Conservation (phyloP, 345 rosid genomes). For the Eucalyptus victrix region DNA sequence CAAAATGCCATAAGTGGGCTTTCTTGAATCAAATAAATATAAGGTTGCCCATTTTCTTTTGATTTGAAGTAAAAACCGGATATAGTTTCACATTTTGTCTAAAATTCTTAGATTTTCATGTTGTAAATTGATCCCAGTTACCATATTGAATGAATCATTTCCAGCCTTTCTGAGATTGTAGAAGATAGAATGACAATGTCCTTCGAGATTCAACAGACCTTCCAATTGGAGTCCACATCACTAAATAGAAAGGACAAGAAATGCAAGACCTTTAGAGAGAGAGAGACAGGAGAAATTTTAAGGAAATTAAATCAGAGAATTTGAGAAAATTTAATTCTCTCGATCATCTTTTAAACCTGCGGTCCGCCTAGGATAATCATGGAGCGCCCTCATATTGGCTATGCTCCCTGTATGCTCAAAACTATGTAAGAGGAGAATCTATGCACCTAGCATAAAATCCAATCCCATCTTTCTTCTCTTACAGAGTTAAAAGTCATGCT, state of each 20-base stretch:
- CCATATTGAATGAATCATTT: background rate
- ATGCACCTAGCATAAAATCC: background rate
- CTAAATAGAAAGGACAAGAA: background rate
- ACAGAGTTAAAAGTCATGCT: background rate
- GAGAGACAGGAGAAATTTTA: background rate
- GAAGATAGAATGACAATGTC: background rate
- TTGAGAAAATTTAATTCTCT: background rate
- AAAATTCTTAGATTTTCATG: background rate
- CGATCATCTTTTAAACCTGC: background rate
- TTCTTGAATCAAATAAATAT: background rate
- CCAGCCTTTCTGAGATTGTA: background rate
- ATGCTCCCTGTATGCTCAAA: background rate
- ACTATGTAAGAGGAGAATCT: background rate
- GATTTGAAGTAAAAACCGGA: background rate
- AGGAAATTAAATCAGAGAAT: background rate
- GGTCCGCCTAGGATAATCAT: background rate
- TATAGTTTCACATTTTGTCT: background rate
- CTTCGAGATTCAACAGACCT: background rate
- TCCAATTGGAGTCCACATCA: background rate
- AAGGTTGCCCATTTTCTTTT: background rate
- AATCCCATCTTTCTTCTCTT: background rate
- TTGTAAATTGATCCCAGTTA: background rate
- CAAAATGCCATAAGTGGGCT: background rate
- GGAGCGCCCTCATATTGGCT: background rate
- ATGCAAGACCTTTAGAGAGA: background rate